Evolutionary conservation across 2,329 filamentous ascomycete genomes (phyloP).

Genomic region (Fusarium sambucinum): DNA sequence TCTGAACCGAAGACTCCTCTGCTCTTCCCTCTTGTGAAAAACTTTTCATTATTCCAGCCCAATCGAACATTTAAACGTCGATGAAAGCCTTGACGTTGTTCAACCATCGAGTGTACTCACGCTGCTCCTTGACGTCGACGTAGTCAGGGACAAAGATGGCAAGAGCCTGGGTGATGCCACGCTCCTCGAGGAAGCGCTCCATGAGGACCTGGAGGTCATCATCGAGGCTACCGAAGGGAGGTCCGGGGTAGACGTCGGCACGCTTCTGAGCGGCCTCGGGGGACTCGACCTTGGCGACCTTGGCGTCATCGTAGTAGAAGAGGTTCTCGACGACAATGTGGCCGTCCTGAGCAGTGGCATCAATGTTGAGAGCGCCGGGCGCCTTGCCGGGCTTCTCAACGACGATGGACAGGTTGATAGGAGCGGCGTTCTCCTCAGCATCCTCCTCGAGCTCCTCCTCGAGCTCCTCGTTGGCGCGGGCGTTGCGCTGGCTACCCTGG

Average conservation of each 20-base stretch:
- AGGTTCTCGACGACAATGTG: constrained; percentile 90
- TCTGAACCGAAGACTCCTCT: constrained; percentile 27
- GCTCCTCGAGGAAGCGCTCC: constrained; percentile 94
- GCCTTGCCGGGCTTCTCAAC: constrained; percentile 84
- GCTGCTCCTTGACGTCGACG: constrained; percentile 98
- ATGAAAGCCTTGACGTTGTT: constrained; percentile 88
- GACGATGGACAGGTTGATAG: constrained; percentile 85
- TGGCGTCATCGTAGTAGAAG: constrained; percentile 84
- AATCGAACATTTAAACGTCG: constrained; percentile 66
- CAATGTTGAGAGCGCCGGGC: constrained; percentile 82
- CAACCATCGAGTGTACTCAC: constrained; percentile 94
- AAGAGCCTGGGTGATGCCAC: constrained; percentile 87
- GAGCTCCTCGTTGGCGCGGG: constrained; percentile 53
- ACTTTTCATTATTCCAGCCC: constrained; percentile 7
- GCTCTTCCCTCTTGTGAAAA: constrained; percentile 24
- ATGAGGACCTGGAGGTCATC: constrained; percentile 93
- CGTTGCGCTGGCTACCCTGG: constrained; percentile 63
- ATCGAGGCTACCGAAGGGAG: constrained; percentile 92
- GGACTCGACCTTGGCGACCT: constrained; percentile 79
- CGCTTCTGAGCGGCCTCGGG: constrained; percentile 83
- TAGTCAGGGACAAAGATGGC: constrained; percentile 95
- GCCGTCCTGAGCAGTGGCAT: constrained; percentile 87
- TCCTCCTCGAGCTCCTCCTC: constrained; percentile 61
- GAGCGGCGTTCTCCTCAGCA: constrained; percentile 72
- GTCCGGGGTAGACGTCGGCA: constrained; percentile 86